phyloP scores from a whole-genome alignment of 2,329 filamentous ascomycete genomes.

The Apiospora pterosperma region DNA sequence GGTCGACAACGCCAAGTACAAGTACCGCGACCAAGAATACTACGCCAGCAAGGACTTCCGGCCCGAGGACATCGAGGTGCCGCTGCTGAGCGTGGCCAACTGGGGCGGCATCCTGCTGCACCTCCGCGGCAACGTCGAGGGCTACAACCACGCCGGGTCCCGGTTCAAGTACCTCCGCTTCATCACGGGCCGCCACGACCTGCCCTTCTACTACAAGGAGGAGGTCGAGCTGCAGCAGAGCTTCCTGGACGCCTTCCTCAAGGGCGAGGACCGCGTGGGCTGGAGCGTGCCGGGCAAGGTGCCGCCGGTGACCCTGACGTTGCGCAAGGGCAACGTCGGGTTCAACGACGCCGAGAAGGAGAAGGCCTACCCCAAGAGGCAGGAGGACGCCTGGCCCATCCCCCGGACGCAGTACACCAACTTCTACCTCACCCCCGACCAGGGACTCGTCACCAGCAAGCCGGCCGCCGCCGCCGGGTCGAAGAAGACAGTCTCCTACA shows the following conservation, averaged over 20 bases:
- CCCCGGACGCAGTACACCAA: constrained; percentile 61
- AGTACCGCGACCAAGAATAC: constrained; percentile 60
- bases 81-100: constrained; percentile 64
- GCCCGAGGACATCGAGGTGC: constrained; percentile 63
- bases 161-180: constrained; percentile 66
- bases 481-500: constrained; percentile 49
- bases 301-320: constrained; percentile 55
- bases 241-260: constrained; percentile 70
- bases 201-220: constrained; percentile 69
- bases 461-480: constrained; percentile 18
- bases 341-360: constrained; percentile 63
- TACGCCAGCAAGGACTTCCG: constrained; percentile 64
- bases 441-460: constrained; percentile 33
- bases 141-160: constrained; percentile 61
- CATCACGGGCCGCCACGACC: constrained; percentile 67
- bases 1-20: constrained; percentile 42
- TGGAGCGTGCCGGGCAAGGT: constrained; percentile 57
- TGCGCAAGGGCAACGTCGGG: constrained; percentile 65
- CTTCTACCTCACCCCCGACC: constrained; percentile 53
- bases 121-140: constrained; percentile 65
- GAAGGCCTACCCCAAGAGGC: constrained; percentile 48
- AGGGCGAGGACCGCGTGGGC: constrained; percentile 59
- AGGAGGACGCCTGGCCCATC: constrained; percentile 65
- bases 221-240: constrained; percentile 65
- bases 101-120: constrained; percentile 71